Base-by-base conservation (phyloP, 441 rosid genomes). In the Iberis amara region DNA sequence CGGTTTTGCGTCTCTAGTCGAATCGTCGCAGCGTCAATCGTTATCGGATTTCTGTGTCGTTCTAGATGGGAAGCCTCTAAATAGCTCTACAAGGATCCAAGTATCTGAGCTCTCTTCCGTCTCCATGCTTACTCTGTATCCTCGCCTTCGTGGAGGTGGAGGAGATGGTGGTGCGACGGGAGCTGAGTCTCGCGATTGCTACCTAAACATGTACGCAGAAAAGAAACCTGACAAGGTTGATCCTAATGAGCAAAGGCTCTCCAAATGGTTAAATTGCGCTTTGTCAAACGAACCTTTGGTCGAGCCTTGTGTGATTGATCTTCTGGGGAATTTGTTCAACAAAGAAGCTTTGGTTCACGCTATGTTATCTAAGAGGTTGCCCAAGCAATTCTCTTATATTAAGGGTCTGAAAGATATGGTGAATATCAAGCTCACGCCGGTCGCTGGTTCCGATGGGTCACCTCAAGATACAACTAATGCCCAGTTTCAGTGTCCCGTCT, bases 111-210 rank as follows among this genome's bases (percentile, higher is more conserved):
- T 85, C 9, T 33, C 88, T 47, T 64, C 77, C 18, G 67, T 85
- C 0, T 85, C 94, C 8, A 79, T 83, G 21, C 79, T 88, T 32
- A 24, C 71, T 26, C 58, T 92, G 21, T 71, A 46, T 39, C 67
- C 78, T 33, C 86, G 87, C 26, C 70, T 86, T 62, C 68, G 31
- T 6, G 98, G 85, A 7, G 96, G 98, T 15, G 95, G 98, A 1
- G 98, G 98, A 8, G 95, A 85, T 71, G 96, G 98, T 6, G 98
- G 98, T 8, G 91, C 95, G 3, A 92, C 98, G 0, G 96, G 95
- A 4, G 96, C 95, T 0, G 94, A 83, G 71, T 88, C 96, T n/a
- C 94, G 94, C 1, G 94, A 92, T 64, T 92, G 95, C 57, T 92
- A 92, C 55, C 94, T 92, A 51, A 92, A 92, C 43, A 88, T 86